These are phyloP conservation scores for Cymbopogon flexuosus DNA, from an alignment of 202 grass and related monocot genomes.

Conservation along the genomic window DNA sequence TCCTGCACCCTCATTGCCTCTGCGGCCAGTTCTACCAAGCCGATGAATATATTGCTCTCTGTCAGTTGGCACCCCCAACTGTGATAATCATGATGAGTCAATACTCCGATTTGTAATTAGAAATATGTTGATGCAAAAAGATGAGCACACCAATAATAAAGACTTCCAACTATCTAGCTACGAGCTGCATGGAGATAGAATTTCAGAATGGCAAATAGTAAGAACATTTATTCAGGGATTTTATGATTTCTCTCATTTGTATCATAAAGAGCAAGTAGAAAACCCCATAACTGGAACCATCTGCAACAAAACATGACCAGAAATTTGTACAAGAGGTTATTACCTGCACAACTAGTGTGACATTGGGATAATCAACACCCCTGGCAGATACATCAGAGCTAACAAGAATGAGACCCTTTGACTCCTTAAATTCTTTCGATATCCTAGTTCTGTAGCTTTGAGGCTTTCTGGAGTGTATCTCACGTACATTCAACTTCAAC, in stretches of 20 bases:
- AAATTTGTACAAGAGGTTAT: not conserved
- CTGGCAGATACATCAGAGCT: conserved; percentile 93
- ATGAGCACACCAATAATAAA: conserved; percentile 3
- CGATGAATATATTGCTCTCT: conserved; percentile 98
- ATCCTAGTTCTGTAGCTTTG: conserved; percentile 94
- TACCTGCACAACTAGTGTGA: conserved; percentile 97
- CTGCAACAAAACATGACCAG: conserved; percentile 7
- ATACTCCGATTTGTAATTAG: not conserved
- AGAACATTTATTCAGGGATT: not conserved
- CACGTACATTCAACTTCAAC: conserved; percentile 81
- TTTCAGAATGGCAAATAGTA: conserved; percentile 10
- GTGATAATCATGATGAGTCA: conserved; percentile 23
- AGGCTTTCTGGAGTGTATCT: conserved; percentile 95
- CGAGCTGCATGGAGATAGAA: not conserved
- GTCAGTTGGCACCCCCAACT: conserved; percentile 74
- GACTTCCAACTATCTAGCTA: conserved; percentile 17
- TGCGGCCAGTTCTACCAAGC: conserved; percentile 86
- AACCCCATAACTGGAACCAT: not conserved
- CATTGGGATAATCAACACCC: conserved; percentile 97
- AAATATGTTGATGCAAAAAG: conserved; percentile 5
- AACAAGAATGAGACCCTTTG: conserved; percentile 95
- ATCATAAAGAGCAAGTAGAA: conserved; percentile 9
- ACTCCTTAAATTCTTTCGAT: conserved; percentile 99
- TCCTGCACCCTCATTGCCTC: conserved; percentile 77
- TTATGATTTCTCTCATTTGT: not conserved